Evolutionary conservation across 1,139 yeast species (phyloP).

Genomic region (Wickerhamiella pararugosa): DNA sequence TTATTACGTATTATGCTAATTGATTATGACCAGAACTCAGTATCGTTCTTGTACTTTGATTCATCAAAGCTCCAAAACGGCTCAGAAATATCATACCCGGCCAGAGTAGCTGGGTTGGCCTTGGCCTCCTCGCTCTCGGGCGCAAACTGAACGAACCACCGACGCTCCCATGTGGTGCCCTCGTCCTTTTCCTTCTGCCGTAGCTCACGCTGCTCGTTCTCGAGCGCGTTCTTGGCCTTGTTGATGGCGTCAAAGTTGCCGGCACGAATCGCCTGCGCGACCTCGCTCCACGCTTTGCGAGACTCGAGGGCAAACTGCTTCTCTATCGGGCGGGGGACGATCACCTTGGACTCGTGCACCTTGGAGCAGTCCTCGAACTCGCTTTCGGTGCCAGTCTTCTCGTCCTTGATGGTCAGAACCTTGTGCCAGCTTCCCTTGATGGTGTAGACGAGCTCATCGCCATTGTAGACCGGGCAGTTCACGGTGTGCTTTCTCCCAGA

Average conservation of each 20-base stretch:
- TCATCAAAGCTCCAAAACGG: not conserved
- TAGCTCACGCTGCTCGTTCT: conserved; percentile 67
- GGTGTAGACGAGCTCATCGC: conserved; percentile 52
- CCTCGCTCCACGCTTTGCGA: conserved; percentile 73
- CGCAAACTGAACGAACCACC: conserved; percentile 42
- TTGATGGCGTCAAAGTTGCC: conserved; percentile 65
- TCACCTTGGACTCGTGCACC: conserved; percentile 3
- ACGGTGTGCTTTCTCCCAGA: conserved; percentile 90
- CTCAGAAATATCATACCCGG: not conserved
- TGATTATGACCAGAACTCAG: not conserved
- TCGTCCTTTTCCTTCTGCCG: conserved; percentile 54
- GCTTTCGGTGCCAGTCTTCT: conserved; percentile 27
- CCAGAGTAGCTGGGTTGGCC: not conserved
- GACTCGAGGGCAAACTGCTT: conserved; percentile 64
- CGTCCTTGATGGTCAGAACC: conserved; percentile 34
- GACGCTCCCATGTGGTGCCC: conserved; percentile 51
- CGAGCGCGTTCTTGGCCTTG: conserved; percentile 59
- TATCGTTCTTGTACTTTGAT: not conserved
- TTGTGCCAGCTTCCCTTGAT: conserved; percentile 91
- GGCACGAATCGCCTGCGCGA: conserved; percentile 68
- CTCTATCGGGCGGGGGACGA: conserved; percentile 36
- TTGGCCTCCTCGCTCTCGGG: not conserved
- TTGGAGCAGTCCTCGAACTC: conserved; percentile 57
- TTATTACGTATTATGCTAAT: too few relatives aligned
- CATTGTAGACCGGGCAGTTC: conserved; percentile 64